Base-by-base conservation (phyloP, 2,329 filamentous ascomycete species). In the Rosellinia necatrix region DNA sequence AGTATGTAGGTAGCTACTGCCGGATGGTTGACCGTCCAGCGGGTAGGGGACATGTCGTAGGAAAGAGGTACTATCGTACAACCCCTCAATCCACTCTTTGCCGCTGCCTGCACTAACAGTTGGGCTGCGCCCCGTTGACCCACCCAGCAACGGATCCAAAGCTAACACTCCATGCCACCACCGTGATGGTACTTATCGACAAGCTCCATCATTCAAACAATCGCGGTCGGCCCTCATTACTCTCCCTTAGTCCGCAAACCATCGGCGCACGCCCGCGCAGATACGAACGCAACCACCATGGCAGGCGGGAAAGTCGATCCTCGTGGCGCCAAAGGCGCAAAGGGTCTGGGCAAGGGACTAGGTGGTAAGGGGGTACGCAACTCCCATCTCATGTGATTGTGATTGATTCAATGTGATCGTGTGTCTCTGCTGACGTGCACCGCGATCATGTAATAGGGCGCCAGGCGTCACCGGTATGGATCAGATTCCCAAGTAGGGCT, bases 381-480 rank as follows among this genome's bases (percentile, higher is more conserved):
- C 35, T 21, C 9, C 29, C n/a, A 22, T 32, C 19, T 24, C 17
- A 51, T 43, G 12, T n/a, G n/a, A n/a, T n/a, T n/a, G n/a, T n/a
- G n/a, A 35, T 52, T 24, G 24, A 22, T 27, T 29, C 25, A 51
- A 42, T 43, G 13, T 38, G 21, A 42, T 22, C 13, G 8, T 13
- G 3, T 35, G 13, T n/a, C 34, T 3, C 19, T 17, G 44, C 54
- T 62, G 53, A 62, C 51, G 30, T 40, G n/a, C 24, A 48, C 37
- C 32, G 56, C 35, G 19, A 37, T 30, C 32, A 22, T 51, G 47
- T 38, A 53, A 44, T 38, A 68, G 66, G 65, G 63, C 4, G 48
- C 64, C 19, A 67, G 66, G 29, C 62, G 66, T 47, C 66, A 68
- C 49, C 63, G 66, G 66, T 68, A 66, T 8, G 5, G 13, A 25